Evolutionary conservation across 116 monocot species (phyloP).

Genomic region (Zostera marina): DNA sequence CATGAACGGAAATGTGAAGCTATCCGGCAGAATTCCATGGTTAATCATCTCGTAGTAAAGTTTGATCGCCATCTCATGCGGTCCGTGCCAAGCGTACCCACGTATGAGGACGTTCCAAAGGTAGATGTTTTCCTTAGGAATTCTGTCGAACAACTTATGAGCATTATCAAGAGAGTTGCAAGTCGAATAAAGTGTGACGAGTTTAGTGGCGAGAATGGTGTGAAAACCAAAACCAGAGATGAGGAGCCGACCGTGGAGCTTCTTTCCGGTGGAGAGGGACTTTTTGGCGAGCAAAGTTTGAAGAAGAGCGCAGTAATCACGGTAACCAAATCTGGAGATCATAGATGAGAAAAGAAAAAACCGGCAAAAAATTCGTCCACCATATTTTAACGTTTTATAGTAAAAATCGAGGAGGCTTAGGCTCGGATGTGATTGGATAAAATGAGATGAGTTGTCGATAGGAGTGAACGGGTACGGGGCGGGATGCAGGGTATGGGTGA

Average conservation of each 20-base stretch:
- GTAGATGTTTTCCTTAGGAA: slow-evolving; percentile 33
- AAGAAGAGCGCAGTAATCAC: slow-evolving; percentile 16
- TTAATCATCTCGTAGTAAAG: slow-evolving; percentile 25
- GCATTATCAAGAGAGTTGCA: slow-evolving; percentile 14
- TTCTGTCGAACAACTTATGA: slow-evolving; percentile 33
- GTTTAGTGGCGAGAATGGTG: slow-evolving; percentile 26
- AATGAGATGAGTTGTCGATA: too few species aligned
- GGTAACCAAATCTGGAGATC: background rate
- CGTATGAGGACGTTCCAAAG: slow-evolving; percentile 42
- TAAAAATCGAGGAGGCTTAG: too few species aligned
- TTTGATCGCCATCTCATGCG: slow-evolving; percentile 22
- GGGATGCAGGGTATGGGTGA: too few species aligned
- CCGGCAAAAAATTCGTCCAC: too few species aligned
- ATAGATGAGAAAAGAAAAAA: too few species aligned
- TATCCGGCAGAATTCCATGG: slow-evolving; percentile 38
- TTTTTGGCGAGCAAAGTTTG: slow-evolving; percentile 12
- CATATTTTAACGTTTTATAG: too few species aligned
- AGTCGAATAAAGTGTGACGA: slow-evolving; percentile 26
- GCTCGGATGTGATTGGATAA: too few species aligned
- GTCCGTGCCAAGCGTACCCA: slow-evolving; percentile 28
- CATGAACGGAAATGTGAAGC: slow-evolving; percentile 66
- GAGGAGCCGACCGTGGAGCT: slow-evolving; percentile 40
- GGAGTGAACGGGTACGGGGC: too few species aligned
- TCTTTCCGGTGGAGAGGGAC: slow-evolving; percentile 23
- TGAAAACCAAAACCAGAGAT: slow-evolving; percentile 28